A percentile compares a stretch with the other conserved stretches of the same genome.
Conservation (phyloP, 2,329 filamentous ascomycete genomes). For the Colletotrichum orbiculare region DNA sequence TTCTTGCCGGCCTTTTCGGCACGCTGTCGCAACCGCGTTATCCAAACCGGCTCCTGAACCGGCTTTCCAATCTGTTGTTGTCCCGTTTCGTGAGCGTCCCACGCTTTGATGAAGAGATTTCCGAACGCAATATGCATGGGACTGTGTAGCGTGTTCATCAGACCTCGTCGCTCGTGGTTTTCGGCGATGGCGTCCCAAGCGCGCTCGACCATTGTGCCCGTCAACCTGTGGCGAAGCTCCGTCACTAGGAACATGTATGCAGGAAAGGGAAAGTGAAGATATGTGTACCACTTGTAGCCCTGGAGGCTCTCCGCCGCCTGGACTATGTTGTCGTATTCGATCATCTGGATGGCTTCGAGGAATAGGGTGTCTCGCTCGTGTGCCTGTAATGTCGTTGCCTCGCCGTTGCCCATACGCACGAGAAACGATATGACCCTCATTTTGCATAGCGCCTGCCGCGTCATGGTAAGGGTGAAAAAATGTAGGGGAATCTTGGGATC, state of each 20-base stretch:
- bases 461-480: constrained; percentile 69
- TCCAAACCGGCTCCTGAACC: constrained; percentile 57
- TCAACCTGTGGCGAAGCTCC: constrained; percentile 63
- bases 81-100: constrained; percentile 66
- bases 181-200: constrained; percentile 68
- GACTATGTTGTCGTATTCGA: constrained; percentile 69
- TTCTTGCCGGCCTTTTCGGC: constrained; percentile 48
- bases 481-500: constrained; percentile 69
- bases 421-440: constrained; percentile 66
- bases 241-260: constrained; percentile 70
- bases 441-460: constrained; percentile 65
- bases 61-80: constrained; percentile 56
- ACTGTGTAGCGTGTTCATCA: constrained; percentile 61
- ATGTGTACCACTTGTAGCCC: constrained; percentile 68
- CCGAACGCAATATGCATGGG: constrained; percentile 70
- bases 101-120: constrained; percentile 69
- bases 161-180: constrained; percentile 64
- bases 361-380: constrained; percentile 64
- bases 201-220: constrained; percentile 66
- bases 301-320: constrained; percentile 62
- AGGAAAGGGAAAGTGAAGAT: constrained; percentile 69
- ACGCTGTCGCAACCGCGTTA: constrained; percentile 59
- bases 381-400: constrained; percentile 52
- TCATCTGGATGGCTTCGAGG: constrained; percentile 65
- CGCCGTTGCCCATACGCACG: constrained; percentile 57